These are phyloP conservation scores for Penicillium corylophilum DNA, from an alignment of 2,329 filamentous ascomycete genomes.

Conservation along the genomic window DNA sequence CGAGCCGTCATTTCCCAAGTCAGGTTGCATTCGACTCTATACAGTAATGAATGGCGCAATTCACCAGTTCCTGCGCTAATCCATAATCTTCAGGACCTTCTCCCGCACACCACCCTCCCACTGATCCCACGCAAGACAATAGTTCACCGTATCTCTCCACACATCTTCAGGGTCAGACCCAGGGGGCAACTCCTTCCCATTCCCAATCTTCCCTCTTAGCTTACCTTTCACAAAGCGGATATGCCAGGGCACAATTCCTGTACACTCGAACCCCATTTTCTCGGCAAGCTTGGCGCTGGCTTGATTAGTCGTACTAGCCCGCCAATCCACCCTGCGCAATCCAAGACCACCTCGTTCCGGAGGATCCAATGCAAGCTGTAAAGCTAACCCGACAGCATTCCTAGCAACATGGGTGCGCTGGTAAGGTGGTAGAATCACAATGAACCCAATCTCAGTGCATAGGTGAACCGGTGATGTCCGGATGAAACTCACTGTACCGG, in stretches of 20 bases:
- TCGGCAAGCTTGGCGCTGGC: conserved; percentile 17
- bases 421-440: conserved; percentile 19
- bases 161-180: conserved; percentile 15
- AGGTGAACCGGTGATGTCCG: conserved; percentile 10
- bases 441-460: conserved; percentile 18
- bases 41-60: background rate
- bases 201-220: conserved; percentile 12
- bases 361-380: conserved; percentile 9
- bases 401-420: conserved; percentile 18
- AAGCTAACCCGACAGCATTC: conserved; percentile 13
- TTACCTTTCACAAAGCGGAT: conserved; percentile 18
- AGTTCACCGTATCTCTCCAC: conserved; percentile 19
- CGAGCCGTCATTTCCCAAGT: background rate
- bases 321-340: conserved; percentile 15
- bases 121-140: conserved; percentile 15
- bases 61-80: background rate
- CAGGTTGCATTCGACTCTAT: no score
- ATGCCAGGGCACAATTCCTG: conserved; percentile 17
- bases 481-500: conserved; percentile 17
- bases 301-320: conserved; percentile 14
- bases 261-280: conserved; percentile 18
- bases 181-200: conserved; percentile 13
- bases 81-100: background rate
- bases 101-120: conserved; percentile 10
- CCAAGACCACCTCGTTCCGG: conserved; percentile 11